phyloP scores from a whole-genome alignment of 805 yeast genomes.

The Cyberlindnera sargentensis region DNA sequence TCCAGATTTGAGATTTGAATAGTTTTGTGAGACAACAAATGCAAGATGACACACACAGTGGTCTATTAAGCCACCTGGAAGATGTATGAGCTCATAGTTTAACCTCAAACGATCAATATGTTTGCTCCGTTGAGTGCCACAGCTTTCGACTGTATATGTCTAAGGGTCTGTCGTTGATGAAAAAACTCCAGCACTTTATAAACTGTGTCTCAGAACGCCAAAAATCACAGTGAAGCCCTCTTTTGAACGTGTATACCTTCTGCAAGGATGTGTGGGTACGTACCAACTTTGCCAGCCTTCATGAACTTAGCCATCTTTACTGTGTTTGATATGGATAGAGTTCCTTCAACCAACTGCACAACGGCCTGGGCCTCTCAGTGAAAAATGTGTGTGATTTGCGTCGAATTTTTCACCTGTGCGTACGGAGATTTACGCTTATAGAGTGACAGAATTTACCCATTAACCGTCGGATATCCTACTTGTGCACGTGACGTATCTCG shows the following conservation, averaged over 20 bases:
- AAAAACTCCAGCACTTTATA: no score
- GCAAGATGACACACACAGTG: no score
- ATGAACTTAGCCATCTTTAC: constrained; percentile 92
- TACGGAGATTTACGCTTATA: constrained; percentile 6
- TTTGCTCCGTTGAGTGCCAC: background rate
- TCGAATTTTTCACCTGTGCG: constrained; percentile 14
- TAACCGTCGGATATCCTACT: background rate
- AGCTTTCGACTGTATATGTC: background rate
- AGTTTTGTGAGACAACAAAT: no score
- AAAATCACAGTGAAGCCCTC: no score
- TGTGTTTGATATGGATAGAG: constrained; percentile 3
- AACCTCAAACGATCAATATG: no score
- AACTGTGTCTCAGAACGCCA: no score
- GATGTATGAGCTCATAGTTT: no score
- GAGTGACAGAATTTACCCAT: constrained; percentile 11
- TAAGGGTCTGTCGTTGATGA: no score
- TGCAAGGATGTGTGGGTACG: constrained; percentile 35
- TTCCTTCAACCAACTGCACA: background rate
- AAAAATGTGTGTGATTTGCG: constrained; percentile 20
- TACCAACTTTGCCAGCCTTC: constrained; percentile 94
- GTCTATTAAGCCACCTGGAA: no score
- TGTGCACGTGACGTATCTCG: background rate
- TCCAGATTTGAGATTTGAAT: no score
- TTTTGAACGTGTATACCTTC: background rate
- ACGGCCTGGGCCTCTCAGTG: constrained; percentile 5